Base-by-base conservation (phyloP, 805 yeast species). In the Isabelozyma rhagii region DNA sequence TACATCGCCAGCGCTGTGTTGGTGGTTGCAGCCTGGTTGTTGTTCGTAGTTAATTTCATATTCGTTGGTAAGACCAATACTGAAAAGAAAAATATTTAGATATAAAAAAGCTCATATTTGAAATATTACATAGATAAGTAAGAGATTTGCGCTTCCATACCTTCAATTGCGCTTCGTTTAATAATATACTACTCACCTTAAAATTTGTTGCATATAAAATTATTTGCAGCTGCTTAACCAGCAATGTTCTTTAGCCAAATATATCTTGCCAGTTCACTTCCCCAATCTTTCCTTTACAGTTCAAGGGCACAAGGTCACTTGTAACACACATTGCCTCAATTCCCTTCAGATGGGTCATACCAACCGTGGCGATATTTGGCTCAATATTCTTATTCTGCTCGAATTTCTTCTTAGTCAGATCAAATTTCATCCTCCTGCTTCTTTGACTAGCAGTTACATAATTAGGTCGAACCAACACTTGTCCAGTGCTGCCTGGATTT, bases 1-100 rank as follows among this genome's bases (percentile, higher is more conserved):
- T 94, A 94, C 66, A 69, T 93, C 53, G 77, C 87, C 18, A 79
- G 91, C 45, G 84, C 92, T 13, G 69, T 68, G 3, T 70, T 84
- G 34, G 97, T 96, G 18, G 82, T 85, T 29, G 59, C 71, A 25
- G 87, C 86, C 0, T 94, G 97, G 96, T 63, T 90, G 43, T 55
- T 82, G 27, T 93, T 94, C 65, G 82, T 89, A n/a, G 67, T 81
- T 38, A 74, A 85, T 54, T 92, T 83, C 68, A 62, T 84, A 43
- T 77, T 71, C 55, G 64, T 77, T 31, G 65, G 73, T 46, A 62
- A 59, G 18, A 60, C 61, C 39, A 60, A 67, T 49, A 29, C 41
- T 17, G 50, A 44, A 29, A 69, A 67, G 62, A 70, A 70, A 55
- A 62, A 68, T 50, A 44, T 49, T 39, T 57, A 55, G 45, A 31